These are phyloP conservation scores for Setomelanomma holmii DNA, from an alignment of 2,329 filamentous ascomycete genomes.

Conservation along the genomic window DNA sequence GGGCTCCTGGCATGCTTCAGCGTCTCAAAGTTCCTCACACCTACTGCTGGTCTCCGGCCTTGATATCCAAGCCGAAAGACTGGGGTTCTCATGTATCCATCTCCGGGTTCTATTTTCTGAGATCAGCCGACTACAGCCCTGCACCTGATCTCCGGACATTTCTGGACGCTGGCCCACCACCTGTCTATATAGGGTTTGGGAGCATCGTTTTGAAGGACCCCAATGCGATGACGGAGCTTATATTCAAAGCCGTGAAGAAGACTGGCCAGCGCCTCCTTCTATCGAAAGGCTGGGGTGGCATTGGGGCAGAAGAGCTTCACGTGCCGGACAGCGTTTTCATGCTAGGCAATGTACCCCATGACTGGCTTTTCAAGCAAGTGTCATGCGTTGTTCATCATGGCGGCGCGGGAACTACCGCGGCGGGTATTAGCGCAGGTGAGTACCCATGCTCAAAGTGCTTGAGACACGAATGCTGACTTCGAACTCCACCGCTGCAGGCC, in stretches of 20 bases:
- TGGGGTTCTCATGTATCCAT: slow-evolving; percentile 27
- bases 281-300: slow-evolving; percentile 83
- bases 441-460: slow-evolving; percentile 39
- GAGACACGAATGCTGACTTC: background rate
- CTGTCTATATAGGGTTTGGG: slow-evolving; percentile 43
- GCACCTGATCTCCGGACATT: slow-evolving; percentile 26
- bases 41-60: slow-evolving; percentile 55
- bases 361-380: slow-evolving; percentile 83
- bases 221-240: slow-evolving; percentile 31
- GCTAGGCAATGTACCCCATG: slow-evolving; percentile 66
- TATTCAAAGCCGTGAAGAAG: slow-evolving; percentile 42
- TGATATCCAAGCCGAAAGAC: slow-evolving; percentile 27
- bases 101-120: slow-evolving; percentile 36
- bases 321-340: slow-evolving; percentile 74
- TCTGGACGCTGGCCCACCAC: slow-evolving; percentile 30
- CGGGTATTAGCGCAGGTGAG: slow-evolving; percentile 50
- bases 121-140: slow-evolving; percentile 27
- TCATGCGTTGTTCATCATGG: slow-evolving; percentile 84
- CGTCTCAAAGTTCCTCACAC: slow-evolving; percentile 51
- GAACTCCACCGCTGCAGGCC: slow-evolving; percentile 3
- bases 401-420: slow-evolving; percentile 68
- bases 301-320: slow-evolving; percentile 67
- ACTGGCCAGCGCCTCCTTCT: slow-evolving; percentile 75
- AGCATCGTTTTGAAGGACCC: slow-evolving; percentile 40
- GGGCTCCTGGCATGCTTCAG: slow-evolving; percentile 48